phyloP scores from a whole-genome alignment of 306 rosid genomes.

The Sicyos baderoa region DNA sequence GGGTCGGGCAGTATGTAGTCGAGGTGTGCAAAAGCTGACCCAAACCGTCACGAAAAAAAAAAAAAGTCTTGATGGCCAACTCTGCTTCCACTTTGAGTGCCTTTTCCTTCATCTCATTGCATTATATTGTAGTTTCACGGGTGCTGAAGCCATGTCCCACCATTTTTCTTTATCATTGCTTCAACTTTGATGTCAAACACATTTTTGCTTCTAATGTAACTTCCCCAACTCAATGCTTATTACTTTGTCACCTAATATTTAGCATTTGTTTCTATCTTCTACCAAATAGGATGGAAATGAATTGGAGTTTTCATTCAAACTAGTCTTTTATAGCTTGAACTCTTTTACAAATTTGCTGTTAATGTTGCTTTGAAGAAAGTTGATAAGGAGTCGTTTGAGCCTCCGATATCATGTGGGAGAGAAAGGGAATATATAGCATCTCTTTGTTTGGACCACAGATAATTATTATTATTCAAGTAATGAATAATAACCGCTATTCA shows the following conservation, averaged over 20 bases:
- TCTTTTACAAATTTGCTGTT: neutral
- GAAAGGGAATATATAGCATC: no score
- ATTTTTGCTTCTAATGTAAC: neutral
- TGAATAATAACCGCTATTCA: no score
- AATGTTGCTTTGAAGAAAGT: neutral
- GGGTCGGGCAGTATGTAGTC: no score
- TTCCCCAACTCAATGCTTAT: neutral
- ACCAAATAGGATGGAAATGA: neutral
- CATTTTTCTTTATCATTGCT: slow-evolving; percentile 4
- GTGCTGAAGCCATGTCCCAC: slow-evolving; percentile 20
- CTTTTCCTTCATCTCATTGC: slow-evolving; percentile 27
- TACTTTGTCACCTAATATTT: neutral
- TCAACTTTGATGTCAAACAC: neutral
- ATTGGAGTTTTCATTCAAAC: neutral
- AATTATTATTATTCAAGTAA: no score
- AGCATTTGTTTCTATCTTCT: neutral
- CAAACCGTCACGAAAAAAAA: no score
- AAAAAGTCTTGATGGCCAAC: no score
- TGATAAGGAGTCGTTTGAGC: neutral
- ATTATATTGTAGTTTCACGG: slow-evolving; percentile 15
- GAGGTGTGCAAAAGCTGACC: no score
- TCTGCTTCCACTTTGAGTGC: slow-evolving; percentile 31
- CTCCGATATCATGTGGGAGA: no score
- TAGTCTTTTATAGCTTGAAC: neutral
- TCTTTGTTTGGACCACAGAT: no score